Evolutionary conservation across 345 rosid species (phyloP), one percentile per base, ranked within the genome.

Genomic region (Garcia nutans): DNA sequence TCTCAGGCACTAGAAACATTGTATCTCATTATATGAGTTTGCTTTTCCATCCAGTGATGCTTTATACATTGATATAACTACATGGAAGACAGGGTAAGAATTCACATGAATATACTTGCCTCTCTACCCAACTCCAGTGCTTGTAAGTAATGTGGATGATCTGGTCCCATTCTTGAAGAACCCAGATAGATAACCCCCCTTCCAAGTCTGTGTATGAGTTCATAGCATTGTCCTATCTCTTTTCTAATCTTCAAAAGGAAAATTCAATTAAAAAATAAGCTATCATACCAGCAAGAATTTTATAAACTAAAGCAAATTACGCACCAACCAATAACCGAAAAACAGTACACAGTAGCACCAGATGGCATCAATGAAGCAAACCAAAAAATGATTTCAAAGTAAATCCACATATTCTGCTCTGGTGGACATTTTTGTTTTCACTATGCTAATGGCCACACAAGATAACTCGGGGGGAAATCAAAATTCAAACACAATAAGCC

Each of bases 151-250:
- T 91, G 96, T 17, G 86, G 82, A 84, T 87, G 93, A 80, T 84
- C 83, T 10, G 90, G 83, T 74, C 86, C 93, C 89, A 89, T 88
- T 80, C 99, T 88, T 2, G 97, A 87, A 16, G 97, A 95, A 73
- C 99, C 97, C 82, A 95, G 82, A 81, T 95, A 95, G 60, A 91
- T 77, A 68, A 88, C 90, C 69, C 99, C 99, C 79, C 94, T 88
- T 68, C 99, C 97, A 11, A 92, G 88, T 74, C 88, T 85, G 57
- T 73, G 85, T 82, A 90, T 78, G 74, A 95, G 93, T 55, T 89
- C 87, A 61, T 91, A 94, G 83, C 98, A 94, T 49, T 69, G 77
- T 54, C 78, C 85, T 45, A 92, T 87, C 86, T 92, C 98, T 80
- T 88, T 91, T 83, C 87, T 91, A 74, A 94, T 92, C 98, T 94